Evolutionary conservation across 495 filamentous ascomycete genomes (phyloP).

Genomic region (Neurospora sp.): DNA sequence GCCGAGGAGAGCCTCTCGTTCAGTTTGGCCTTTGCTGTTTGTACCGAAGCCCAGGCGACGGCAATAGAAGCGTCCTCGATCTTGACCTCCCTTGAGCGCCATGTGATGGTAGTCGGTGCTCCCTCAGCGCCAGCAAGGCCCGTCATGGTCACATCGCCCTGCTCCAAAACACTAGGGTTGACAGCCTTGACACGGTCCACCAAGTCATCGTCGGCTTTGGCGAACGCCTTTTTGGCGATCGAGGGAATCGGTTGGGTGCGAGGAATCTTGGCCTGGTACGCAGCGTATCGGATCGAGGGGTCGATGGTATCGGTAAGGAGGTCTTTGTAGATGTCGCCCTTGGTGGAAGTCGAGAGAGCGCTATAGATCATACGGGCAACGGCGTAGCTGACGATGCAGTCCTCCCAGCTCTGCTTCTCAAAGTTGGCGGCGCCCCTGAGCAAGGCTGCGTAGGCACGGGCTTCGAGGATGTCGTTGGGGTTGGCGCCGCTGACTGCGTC

Average conservation of each 20-base stretch:
- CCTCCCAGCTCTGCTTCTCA: conserved; percentile 80
- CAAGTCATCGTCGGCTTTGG: conserved; percentile 48
- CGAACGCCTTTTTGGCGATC: conserved; percentile 68
- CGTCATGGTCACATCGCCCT: conserved; percentile 49
- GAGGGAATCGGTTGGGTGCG: conserved; percentile 69
- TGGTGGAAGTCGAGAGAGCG: conserved; percentile 47
- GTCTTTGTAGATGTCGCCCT: conserved; percentile 72
- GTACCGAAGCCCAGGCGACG: conserved; percentile 49
- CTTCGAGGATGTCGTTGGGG: conserved; percentile 70
- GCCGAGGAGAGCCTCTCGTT: conserved; percentile 54
- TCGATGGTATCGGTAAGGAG: conserved; percentile 78
- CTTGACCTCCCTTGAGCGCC: conserved; percentile 78
- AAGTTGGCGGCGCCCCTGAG: conserved; percentile 66
- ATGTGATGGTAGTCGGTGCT: conserved; percentile 68
- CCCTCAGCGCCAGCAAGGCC: conserved; percentile 43
- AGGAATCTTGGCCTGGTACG: conserved; percentile 80
- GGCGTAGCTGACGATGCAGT: conserved; percentile 64
- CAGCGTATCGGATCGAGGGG: conserved; percentile 86
- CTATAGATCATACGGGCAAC: conserved; percentile 75
- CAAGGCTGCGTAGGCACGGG: conserved; percentile 68
- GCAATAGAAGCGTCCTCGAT: conserved; percentile 93
- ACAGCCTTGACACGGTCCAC: conserved; percentile 58
- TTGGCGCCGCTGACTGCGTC: conserved; percentile 48
- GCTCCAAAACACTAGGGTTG: conserved; percentile 58
- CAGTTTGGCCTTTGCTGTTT: conserved; percentile 42